These are phyloP conservation scores for Dalbergia cultrata DNA, from an alignment of 306 rosid species.

Conservation along the genomic window DNA sequence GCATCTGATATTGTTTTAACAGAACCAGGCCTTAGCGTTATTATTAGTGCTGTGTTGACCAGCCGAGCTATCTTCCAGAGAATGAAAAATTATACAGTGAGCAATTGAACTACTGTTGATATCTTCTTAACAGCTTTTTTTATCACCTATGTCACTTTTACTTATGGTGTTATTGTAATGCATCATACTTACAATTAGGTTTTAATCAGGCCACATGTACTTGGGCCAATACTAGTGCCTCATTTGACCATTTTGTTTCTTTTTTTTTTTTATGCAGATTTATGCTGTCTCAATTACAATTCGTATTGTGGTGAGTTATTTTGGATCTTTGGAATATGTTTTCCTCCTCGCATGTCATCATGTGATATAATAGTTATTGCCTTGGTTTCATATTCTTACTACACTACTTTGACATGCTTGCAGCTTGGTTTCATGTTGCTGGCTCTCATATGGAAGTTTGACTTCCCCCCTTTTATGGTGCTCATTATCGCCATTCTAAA, in stretches of 20 bases:
- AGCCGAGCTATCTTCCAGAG: constrained; percentile 98
- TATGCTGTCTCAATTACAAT: constrained; percentile 98
- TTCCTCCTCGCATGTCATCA: background rate
- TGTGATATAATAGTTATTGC: constrained; percentile 16
- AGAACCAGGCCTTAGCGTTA: constrained; percentile 98
- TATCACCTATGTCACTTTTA: constrained; percentile 1
- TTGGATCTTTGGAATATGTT: background rate
- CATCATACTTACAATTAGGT: background rate
- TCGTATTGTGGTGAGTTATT: constrained; percentile 82
- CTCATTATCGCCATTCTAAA: constrained; percentile 96
- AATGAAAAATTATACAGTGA: constrained; percentile 98
- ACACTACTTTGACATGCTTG: constrained; percentile 46
- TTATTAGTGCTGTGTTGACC: constrained; percentile 97
- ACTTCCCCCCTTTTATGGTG: constrained; percentile 99
- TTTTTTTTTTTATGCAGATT: constrained; percentile 68
- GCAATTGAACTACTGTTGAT: constrained; percentile 43
- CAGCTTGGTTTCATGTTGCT: constrained; percentile 99
- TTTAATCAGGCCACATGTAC: background rate
- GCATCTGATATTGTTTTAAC: constrained; percentile 98
- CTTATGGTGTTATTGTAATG: background rate
- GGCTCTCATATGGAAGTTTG: constrained; percentile 94
- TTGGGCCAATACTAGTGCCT: background rate
- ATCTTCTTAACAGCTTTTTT: constrained; percentile 6
- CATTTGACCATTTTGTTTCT: constrained; percentile 28
- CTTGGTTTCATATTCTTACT: constrained; percentile 38